A percentile compares a stretch with the other conserved stretches of the same genome.
Conservation (phyloP, 163 green algal genomes). For the Scenedesmus sp. region DNA sequence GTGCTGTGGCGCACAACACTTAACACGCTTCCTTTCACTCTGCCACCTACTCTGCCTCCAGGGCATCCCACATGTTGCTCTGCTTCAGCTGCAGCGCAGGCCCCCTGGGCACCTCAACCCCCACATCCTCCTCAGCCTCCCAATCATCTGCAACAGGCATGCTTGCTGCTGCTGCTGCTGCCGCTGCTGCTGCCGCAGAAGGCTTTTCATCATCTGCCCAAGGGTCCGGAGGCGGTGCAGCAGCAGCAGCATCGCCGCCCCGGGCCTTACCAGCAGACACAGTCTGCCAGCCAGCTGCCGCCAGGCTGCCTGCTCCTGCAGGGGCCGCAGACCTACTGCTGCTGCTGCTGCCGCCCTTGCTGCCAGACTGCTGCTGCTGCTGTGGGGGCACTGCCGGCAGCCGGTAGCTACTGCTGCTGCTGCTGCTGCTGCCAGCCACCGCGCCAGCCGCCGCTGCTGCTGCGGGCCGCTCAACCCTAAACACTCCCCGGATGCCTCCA, state of each 20-base stretch:
- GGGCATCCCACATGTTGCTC: constrained; percentile 28
- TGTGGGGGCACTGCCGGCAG: not conserved
- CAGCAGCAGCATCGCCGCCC: not conserved
- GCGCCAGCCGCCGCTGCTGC: not conserved
- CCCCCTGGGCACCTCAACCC: not conserved
- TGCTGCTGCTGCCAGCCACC: not conserved
- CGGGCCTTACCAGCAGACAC: not conserved
- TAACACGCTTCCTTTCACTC: not conserved
- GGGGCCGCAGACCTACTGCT: not conserved
- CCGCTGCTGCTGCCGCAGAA: not conserved
- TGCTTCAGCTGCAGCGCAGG: constrained; percentile 15
- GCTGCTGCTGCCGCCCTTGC: constrained; percentile 7
- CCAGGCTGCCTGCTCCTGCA: not conserved
- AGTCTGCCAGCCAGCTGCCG: constrained; percentile 25
- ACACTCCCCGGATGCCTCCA: constrained; percentile 72
- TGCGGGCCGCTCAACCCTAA: constrained; percentile 59
- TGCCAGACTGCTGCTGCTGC: constrained; percentile 23
- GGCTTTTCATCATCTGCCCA: constrained; percentile 40
- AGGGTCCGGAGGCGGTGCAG: constrained; percentile 11
- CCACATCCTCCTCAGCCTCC: constrained; percentile 14
- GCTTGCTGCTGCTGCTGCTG: constrained; percentile 25
- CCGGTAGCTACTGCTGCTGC: not conserved
- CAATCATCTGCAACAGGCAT: constrained; percentile 38
- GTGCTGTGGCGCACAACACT: not conserved
- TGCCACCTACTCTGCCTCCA: not conserved